Evolutionary conservation across 345 rosid species (phyloP), one percentile per base, ranked within the genome.

Genomic region (Toxicodendron radicans): DNA sequence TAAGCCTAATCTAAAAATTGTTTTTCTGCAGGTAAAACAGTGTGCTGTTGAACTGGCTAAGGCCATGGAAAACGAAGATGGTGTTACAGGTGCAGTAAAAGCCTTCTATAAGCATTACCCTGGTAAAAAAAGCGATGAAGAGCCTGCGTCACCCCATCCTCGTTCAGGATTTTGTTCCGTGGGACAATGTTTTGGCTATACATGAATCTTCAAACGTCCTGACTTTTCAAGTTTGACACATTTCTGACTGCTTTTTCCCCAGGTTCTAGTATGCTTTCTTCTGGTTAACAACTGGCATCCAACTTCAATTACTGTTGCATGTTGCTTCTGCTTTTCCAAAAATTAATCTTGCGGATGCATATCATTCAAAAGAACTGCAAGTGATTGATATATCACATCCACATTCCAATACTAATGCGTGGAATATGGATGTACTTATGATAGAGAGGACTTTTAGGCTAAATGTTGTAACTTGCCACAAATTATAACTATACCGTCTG

Each of bases 21-120:
- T 24, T 5, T 16, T 45, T 23, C 6, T 35, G 57, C 86, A 85
- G 89, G 92, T 88, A 72, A 88, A 88, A 75, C n/a, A 54, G 16
- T 38, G 75, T 24, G 90, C 87, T 6, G 66, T 72, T 4, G 85
- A 83, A 56, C 11, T 86, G 46, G 86, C 90, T 4, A 68, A 79
- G 76, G 86, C 75, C 52, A 83, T 88, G 81, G 83, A 80, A 65
- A 56, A 74, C 10, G 90, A 88, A 75, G 92, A 88, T 61, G 87
- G 89, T 18, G 89, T 84, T 23, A 52, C 82, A 59, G 91, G 88
- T 51, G 88, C 89, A n/a, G 88, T 86, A 33, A 77, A 66, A 46
- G 87, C 88, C 60, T 88, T 88, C 75, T 85, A 85, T 54, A 85
- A 83, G 76, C 88, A 88, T 73, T 88, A 71, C 70, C 85, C 86